Evolutionary conservation across 495 filamentous ascomycete species (phyloP).

Genomic region (Neurospora sp.): DNA sequence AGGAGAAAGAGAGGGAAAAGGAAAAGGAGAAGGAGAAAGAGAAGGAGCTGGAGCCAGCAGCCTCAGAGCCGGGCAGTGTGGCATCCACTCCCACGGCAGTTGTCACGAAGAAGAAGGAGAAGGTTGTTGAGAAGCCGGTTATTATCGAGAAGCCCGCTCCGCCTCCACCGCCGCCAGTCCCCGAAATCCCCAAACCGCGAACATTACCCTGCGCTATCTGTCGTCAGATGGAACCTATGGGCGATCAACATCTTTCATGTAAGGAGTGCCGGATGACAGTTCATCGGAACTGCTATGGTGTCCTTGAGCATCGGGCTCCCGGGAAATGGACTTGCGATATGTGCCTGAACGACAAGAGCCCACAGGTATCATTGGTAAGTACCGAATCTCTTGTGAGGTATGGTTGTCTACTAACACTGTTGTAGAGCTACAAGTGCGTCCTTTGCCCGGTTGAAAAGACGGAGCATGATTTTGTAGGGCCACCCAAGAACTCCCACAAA

Average conservation of each 20-base stretch:
- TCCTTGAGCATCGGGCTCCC: conserved; percentile 55
- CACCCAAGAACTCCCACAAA: conserved; percentile 63
- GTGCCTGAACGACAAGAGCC: conserved; percentile 85
- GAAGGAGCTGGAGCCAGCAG: conserved; percentile 39
- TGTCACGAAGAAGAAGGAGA: conserved; percentile 57
- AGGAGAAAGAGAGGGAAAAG: conserved; percentile 32
- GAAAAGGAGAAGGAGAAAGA: conserved; percentile 4
- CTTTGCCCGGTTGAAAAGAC: conserved; percentile 72
- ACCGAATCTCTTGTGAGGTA: neutral
- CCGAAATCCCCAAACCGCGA: conserved; percentile 66
- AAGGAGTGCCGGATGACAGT: conserved; percentile 82
- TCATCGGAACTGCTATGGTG: conserved; percentile 88
- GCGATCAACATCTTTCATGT: conserved; percentile 67
- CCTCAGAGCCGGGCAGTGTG: conserved; percentile 21
- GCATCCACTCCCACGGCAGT: conserved; percentile 11
- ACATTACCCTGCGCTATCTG: conserved; percentile 81
- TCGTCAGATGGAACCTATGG: conserved; percentile 55
- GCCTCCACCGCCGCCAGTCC: conserved; percentile 43
- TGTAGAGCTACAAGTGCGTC: conserved; percentile 77
- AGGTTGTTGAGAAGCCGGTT: conserved; percentile 38
- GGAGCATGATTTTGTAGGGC: conserved; percentile 73
- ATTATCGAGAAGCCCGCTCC: conserved; percentile 15
- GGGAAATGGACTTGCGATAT: conserved; percentile 93
- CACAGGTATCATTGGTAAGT: conserved; percentile 73
- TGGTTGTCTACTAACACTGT: conserved; percentile 17